Percentiles rank a stretch among this genome's conserved stretches.
phyloP scores from a whole-genome alignment of 106 monocot species.

The Gastrodia elata region DNA sequence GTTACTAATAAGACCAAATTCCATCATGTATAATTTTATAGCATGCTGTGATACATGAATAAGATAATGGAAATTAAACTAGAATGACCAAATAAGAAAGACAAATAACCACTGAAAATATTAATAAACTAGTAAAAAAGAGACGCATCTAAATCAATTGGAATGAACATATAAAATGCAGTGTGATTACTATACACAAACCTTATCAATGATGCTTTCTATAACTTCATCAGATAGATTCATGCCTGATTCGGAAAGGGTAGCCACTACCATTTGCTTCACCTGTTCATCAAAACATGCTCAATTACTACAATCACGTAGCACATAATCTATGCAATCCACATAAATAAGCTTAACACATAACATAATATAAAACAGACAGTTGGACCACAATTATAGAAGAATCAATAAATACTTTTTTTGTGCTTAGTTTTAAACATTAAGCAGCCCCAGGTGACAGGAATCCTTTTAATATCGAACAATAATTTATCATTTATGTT shows the following conservation, averaged over 20 bases:
- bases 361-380: not conserved
- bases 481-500: not conserved
- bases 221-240: slow-evolving; percentile 98
- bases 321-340: not conserved
- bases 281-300: slow-evolving; percentile 30
- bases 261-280: slow-evolving; percentile 98
- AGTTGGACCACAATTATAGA: not conserved
- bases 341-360: not conserved
- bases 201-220: slow-evolving; percentile 97
- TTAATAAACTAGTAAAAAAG: not conserved
- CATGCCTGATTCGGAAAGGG: slow-evolving; percentile 98
- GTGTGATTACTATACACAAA: slow-evolving; percentile 4
- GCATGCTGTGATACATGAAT: not conserved
- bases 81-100: not conserved
- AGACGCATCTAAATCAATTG: not conserved
- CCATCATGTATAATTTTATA: not conserved
- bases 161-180: not conserved
- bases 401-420: not conserved
- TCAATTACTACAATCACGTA: not conserved
- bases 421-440: not conserved
- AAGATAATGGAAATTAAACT: not conserved
- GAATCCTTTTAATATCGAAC: not conserved
- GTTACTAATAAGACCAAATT: not conserved
- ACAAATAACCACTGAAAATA: not conserved
- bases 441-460: not conserved